A percentile compares a stretch with the other conserved stretches of the same genome.
phyloP scores from a whole-genome alignment of 169 alveolate genomes.

The Amoebophrya sp. region DNA sequence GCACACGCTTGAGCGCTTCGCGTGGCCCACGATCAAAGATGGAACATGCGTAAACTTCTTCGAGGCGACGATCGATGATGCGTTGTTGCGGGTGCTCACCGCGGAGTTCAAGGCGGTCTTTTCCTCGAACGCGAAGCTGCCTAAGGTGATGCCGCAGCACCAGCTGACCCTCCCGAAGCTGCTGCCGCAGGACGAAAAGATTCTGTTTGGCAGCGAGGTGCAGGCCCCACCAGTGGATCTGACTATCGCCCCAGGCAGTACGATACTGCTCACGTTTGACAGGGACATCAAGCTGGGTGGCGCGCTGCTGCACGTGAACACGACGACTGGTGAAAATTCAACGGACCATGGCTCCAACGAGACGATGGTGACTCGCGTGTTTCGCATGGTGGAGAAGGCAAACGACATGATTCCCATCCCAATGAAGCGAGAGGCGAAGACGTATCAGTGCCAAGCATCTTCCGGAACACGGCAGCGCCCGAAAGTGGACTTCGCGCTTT shows the following conservation, averaged over 20 bases:
- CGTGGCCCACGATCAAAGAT: neutral
- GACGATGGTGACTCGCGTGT: no score
- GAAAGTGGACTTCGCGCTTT: neutral
- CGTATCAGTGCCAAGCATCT: neutral
- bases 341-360: no score
- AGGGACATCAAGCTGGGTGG: neutral
- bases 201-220: neutral
- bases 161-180: neutral
- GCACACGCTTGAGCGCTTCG: neutral
- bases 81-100: neutral
- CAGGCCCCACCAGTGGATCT: neutral
- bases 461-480: no score
- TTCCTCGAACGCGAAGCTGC: neutral
- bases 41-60: neutral
- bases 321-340: no score
- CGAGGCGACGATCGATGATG: neutral
- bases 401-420: neutral
- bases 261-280: neutral
- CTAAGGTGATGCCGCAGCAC: neutral
- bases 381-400: neutral
- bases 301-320: no score
- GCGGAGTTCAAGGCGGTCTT: neutral
- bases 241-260: neutral
- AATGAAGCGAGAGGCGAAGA: neutral
- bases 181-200: neutral